Evolutionary conservation across 805 yeast species (phyloP).

Genomic region (Kodamaea hsintzibuensis): DNA sequence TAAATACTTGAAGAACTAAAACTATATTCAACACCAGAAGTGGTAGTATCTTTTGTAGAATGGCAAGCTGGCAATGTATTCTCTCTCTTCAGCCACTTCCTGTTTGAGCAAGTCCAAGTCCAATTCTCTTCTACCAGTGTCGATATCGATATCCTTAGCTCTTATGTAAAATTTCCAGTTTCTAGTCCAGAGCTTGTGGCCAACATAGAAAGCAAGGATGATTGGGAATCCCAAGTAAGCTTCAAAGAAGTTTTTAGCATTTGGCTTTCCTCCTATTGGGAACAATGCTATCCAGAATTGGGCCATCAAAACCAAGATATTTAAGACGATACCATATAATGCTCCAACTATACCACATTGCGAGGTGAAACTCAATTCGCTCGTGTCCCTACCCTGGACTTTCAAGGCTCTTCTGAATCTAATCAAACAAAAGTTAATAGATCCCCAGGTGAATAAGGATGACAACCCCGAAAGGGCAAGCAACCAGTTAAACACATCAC

Average conservation of each 20-base stretch:
- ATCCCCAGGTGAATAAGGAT: constrained; percentile 74
- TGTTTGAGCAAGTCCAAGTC: constrained; percentile 56
- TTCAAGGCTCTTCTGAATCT: constrained; percentile 60
- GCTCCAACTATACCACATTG: constrained; percentile 40
- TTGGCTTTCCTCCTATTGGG: constrained; percentile 36
- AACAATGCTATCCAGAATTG: constrained; percentile 42
- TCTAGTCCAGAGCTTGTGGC: constrained; percentile 49
- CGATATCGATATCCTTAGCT: constrained; percentile 54
- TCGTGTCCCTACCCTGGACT: constrained; percentile 46
- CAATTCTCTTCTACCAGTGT: constrained; percentile 59
- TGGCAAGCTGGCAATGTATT: constrained; percentile 45
- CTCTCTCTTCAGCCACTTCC: constrained; percentile 59
- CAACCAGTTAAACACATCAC: constrained; percentile 68
- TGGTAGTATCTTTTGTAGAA: constrained; percentile 49
- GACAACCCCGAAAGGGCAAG: constrained; percentile 73
- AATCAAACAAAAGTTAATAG: constrained; percentile 64
- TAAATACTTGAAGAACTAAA: background rate
- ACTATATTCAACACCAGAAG: constrained; percentile 50
- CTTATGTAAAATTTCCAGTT: constrained; percentile 46
- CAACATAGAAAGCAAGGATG: constrained; percentile 41
- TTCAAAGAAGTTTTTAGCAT: constrained; percentile 42
- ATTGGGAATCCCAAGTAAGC: constrained; percentile 49
- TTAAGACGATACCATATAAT: constrained; percentile 29
- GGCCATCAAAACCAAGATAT: constrained; percentile 36
- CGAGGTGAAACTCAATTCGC: constrained; percentile 36